Evolutionary conservation across 2,329 filamentous ascomycete species (phyloP).

Genomic region (Neonectria hederae): DNA sequence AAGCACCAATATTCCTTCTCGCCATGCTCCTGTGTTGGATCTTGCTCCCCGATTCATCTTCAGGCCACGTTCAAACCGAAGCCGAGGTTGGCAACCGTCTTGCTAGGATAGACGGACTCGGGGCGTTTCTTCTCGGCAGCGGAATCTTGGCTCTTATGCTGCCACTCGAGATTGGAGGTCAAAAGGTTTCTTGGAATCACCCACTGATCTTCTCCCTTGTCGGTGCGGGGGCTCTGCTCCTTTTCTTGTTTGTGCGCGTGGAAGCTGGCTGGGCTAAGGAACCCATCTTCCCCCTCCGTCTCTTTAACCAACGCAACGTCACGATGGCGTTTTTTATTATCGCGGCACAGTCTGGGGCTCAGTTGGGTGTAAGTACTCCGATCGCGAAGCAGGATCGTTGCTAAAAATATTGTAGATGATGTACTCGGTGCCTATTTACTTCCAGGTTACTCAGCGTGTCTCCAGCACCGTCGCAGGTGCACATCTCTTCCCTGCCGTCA

Average conservation of each 20-base stretch:
- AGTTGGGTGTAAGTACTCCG: conserved; percentile 34
- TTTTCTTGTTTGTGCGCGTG: conserved; percentile 53
- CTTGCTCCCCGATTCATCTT: conserved; percentile 53
- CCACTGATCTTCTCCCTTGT: conserved; percentile 54
- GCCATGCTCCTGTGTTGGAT: conserved; percentile 62
- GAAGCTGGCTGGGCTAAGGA: conserved; percentile 59
- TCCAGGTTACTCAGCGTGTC: conserved; percentile 68
- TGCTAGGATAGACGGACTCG: conserved; percentile 61
- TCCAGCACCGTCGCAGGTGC: conserved; percentile 67
- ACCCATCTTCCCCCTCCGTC: conserved; percentile 66
- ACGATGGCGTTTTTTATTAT: conserved; percentile 62
- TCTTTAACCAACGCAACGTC: conserved; percentile 63
- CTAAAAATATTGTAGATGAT: conserved; percentile 50
- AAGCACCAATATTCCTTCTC: conserved; percentile 64
- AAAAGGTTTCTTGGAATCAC: conserved; percentile 59
- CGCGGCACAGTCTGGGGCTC: conserved; percentile 66
- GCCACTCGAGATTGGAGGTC: conserved; percentile 62
- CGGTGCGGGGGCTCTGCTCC: conserved; percentile 49
- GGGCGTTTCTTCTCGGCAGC: conserved; percentile 62
- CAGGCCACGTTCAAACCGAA: conserved; percentile 20
- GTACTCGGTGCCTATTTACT: conserved; percentile 75
- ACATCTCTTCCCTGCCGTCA: conserved; percentile 73
- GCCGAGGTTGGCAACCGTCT: conserved; percentile 3
- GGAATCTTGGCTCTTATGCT: conserved; percentile 64
- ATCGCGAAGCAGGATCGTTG: too few species aligned